These are phyloP conservation scores for Colletotrichum lentis DNA, from an alignment of 2,329 filamentous ascomycete genomes.

Conservation along the genomic window DNA sequence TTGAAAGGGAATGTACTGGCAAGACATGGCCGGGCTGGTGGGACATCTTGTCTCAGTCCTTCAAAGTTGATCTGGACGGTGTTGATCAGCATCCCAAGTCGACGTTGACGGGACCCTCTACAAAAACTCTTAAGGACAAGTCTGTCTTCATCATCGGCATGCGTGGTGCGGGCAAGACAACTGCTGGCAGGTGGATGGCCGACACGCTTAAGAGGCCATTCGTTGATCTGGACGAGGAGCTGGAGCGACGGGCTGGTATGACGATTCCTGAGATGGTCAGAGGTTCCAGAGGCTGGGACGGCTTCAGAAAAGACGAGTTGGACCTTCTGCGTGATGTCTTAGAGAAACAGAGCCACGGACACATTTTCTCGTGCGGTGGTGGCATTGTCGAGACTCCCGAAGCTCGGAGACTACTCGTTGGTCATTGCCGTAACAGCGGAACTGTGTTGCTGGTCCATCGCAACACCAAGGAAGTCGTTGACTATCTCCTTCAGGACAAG, in stretches of 20 bases:
- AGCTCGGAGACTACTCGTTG: constrained; percentile 76
- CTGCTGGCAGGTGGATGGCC: constrained; percentile 85
- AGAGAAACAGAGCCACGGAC: constrained; percentile 74
- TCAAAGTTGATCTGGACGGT: constrained; percentile 79
- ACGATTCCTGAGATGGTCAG: constrained; percentile 88
- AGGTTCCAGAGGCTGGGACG: constrained; percentile 78
- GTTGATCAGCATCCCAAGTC: constrained; percentile 61
- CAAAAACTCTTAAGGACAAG: constrained; percentile 51
- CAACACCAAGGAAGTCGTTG: constrained; percentile 85
- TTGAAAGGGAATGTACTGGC: constrained; percentile 90
- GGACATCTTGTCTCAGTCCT: constrained; percentile 84
- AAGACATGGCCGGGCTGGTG: constrained; percentile 99
- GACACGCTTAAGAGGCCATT: constrained; percentile 78
- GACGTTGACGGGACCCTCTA: constrained; percentile 38
- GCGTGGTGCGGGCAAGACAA: constrained; percentile 97
- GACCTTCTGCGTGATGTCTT: constrained; percentile 77
- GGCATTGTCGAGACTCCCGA: constrained; percentile 88
- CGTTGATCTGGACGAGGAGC: constrained; percentile 85
- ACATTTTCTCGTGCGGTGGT: constrained; percentile 93
- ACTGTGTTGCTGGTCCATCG: constrained; percentile 88
- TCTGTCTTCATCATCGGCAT: constrained; percentile 97
- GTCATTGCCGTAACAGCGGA: constrained; percentile 79
- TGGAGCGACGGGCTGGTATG: constrained; percentile 77
- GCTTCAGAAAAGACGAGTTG: constrained; percentile 82
- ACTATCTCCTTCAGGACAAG: constrained; percentile 88